Evolutionary conservation across 768 basidiomycete species (phyloP).

Genomic region (Sistotremastrum niveocremeum): DNA sequence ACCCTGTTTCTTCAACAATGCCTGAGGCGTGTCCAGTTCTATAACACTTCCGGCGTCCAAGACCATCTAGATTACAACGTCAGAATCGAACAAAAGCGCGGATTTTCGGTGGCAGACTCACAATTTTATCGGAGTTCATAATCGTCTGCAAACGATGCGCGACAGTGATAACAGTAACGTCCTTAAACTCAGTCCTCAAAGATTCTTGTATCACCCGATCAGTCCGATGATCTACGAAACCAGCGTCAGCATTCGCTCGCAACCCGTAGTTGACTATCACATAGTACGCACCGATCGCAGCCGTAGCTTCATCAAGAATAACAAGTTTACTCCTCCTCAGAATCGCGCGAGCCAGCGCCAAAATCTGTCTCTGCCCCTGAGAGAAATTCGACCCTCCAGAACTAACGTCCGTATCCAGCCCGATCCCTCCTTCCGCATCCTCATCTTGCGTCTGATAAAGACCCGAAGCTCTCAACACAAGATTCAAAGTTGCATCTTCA

Average conservation of each 20-base stretch:
- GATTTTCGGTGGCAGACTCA: constrained; percentile 9
- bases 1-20: constrained; percentile 18
- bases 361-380: constrained; percentile 28
- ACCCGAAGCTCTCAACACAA: constrained; percentile 27
- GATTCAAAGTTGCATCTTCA: constrained; percentile 29
- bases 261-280: constrained; percentile 7
- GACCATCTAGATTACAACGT: not conserved
- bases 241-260: constrained; percentile 1
- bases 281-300: constrained; percentile 9
- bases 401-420: constrained; percentile 12
- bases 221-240: constrained; percentile 22
- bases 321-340: constrained; percentile 6
- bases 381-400: constrained; percentile 7
- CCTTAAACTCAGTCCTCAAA: constrained; percentile 19
- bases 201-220: constrained; percentile 27
- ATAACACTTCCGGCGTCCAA: constrained; percentile 8
- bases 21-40: constrained; percentile 26
- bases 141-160: constrained; percentile 27
- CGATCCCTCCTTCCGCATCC: constrained; percentile 10
- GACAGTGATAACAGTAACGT: constrained; percentile 26
- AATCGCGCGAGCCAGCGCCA: constrained; percentile 26
- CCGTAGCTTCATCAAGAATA: constrained; percentile 29
- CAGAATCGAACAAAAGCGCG: not conserved
- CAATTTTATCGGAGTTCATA: constrained; percentile 29
- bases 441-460: constrained; percentile 8